Percentiles rank a stretch among this genome's conserved stretches.
These are phyloP conservation scores for Pholiota conissans DNA, from an alignment of 768 basidiomycete species.

Conservation along the genomic window DNA sequence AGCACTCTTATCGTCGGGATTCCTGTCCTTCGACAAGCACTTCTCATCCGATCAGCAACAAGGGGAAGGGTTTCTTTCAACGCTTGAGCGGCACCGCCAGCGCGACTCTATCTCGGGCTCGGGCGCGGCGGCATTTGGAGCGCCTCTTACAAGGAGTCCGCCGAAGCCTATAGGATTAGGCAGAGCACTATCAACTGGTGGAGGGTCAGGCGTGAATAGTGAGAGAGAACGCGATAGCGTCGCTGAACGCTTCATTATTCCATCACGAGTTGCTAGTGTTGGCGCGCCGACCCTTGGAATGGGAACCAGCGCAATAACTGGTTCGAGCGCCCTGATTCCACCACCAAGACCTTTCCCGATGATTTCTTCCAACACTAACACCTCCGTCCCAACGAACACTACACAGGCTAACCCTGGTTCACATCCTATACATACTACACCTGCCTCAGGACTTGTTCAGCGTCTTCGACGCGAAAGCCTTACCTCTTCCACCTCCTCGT, in stretches of 20 bases:
- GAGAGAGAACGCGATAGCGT: constrained; percentile 19
- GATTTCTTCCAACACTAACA: constrained; percentile 10
- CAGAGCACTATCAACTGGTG: constrained; percentile 17
- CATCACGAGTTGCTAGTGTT: constrained; percentile 22
- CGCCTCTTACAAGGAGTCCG: constrained; percentile 14
- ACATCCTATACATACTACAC: constrained; percentile 16
- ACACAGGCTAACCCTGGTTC: not conserved
- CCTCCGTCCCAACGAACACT: constrained; percentile 10
- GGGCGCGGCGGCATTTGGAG: constrained; percentile 20
- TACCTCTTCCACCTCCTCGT: constrained; percentile 32
- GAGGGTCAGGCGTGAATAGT: not conserved
- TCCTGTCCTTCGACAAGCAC: constrained; percentile 59
- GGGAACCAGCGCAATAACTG: constrained; percentile 20
- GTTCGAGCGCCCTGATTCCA: constrained; percentile 27
- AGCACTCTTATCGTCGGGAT: constrained; percentile 70
- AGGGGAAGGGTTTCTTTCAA: constrained; percentile 74
- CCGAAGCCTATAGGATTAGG: constrained; percentile 19
- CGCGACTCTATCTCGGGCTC: constrained; percentile 52
- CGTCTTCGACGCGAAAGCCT: constrained; percentile 54
- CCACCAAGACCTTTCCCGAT: constrained; percentile 28
- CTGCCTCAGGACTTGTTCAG: constrained; percentile 34
- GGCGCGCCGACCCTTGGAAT: constrained; percentile 19
- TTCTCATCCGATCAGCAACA: not conserved
- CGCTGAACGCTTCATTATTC: constrained; percentile 38
- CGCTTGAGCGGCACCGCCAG: constrained; percentile 63